Base-by-base conservation (phyloP, 176 grass and related monocot species). In the Alopecurus myosuroides region DNA sequence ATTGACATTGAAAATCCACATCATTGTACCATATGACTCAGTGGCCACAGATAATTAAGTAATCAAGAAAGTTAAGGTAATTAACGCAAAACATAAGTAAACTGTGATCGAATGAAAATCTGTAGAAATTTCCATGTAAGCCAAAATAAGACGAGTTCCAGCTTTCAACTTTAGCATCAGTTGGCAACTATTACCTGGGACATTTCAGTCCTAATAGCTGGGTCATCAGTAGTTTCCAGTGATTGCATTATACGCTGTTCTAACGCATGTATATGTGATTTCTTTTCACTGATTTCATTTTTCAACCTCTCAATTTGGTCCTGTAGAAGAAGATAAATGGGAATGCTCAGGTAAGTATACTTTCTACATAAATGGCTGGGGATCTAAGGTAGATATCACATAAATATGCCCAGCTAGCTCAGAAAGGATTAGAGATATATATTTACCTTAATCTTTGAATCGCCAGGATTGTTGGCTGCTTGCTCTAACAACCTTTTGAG, bases 401-500 rank as follows among this genome's bases (percentile, higher is more conserved):
- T 10, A 83, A 77, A 77, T 18, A 61, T 40, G 45, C 0, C 51
- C 23, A 70, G 19, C 52, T 81, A 81, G n/a, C 79, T 46, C 26
- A 44, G 17, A 73, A 45, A 67, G 33, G 14, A 71, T 34, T 57
- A 82, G 6, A 72, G 20, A 90, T 60, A 90, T 60, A 90, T 55
- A 83, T 77, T 68, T 86, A 88, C 96, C 72, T 87, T 89, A 89
- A 93, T 92, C 76, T 95, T 87, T 13, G 82, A 70, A 85, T 98
- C 87, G 5, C 87, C 85, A 83, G 96, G 93, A 22, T 89, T 82
- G 55, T 83, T 92, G 39, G 55, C 72, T 40, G 91, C 93, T 89
- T 95, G 93, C 73, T 98, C 93, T 74, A 81, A 88, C 19, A 98
- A 49, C 34, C 96, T 92, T 86, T 98, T 98, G 80, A 98, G 93